These are phyloP conservation scores for Coniochaeta sp. DNA, from an alignment of 2,329 filamentous ascomycete species.

Conservation along the genomic window DNA sequence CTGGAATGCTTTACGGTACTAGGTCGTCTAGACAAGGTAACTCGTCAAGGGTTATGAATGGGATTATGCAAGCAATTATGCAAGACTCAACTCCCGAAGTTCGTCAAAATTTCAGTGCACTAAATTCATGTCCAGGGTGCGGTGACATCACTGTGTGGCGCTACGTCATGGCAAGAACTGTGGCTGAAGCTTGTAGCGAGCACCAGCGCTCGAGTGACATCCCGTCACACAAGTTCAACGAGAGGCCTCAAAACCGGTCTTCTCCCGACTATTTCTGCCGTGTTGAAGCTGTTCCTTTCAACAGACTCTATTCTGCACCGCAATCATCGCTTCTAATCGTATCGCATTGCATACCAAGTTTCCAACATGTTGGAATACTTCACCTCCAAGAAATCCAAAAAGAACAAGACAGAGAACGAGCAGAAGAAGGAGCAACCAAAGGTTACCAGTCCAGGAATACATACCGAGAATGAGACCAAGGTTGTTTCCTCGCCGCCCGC, in stretches of 20 bases:
- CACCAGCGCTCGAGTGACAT: not conserved
- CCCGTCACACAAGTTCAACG: not conserved
- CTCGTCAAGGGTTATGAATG: not conserved
- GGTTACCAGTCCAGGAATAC: conserved; percentile 17
- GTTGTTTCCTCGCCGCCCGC: not conserved
- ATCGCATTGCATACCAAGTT: not conserved
- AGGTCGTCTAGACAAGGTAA: no score
- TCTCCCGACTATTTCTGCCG: not conserved
- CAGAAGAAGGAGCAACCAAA: conserved; percentile 17
- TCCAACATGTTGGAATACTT: conserved; percentile 55
- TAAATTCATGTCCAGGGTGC: no score
- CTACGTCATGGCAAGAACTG: conserved; percentile 2
- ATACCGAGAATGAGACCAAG: conserved; percentile 8
- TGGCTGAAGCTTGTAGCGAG: not conserved
- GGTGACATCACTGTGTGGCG: conserved; percentile 8
- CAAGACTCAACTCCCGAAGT: not conserved
- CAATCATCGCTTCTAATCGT: not conserved
- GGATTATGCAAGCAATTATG: not conserved
- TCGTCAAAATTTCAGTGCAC: no score
- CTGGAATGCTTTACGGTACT: not conserved
- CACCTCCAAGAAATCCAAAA: conserved; percentile 54
- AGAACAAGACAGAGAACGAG: conserved; percentile 44
- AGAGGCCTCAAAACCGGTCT: not conserved
- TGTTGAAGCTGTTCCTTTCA: not conserved
- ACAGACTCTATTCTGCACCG: not conserved